Evolutionary conservation across 306 rosid genomes (phyloP).

Genomic region (Vigna mungo): DNA sequence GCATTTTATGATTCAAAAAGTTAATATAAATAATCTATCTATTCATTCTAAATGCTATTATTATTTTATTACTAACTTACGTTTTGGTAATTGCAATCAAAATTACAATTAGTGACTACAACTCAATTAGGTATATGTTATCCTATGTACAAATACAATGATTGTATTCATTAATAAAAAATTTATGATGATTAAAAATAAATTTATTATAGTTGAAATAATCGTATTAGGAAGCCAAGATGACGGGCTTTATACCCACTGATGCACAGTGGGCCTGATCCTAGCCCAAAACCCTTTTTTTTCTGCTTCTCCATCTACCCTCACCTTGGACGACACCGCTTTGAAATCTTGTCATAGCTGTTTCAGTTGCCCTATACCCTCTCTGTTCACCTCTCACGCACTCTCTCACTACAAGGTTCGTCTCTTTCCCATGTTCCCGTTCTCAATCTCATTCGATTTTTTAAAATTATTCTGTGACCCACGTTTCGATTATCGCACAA

Average conservation of each 20-base stretch:
- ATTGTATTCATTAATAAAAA: neutral
- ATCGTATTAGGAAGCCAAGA: neutral
- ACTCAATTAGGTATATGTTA: neutral
- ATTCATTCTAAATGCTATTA: too few species aligned
- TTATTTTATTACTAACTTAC: neutral
- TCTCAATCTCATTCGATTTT: neutral
- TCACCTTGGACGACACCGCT: neutral
- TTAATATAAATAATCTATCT: too few species aligned
- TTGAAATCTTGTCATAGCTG: neutral
- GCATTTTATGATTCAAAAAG: too few species aligned
- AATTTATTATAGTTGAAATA: neutral
- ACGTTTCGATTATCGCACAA: neutral
- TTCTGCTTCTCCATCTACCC: constrained; percentile 17
- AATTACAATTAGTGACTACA: neutral
- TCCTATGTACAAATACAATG: neutral
- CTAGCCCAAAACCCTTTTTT: neutral
- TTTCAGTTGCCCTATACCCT: neutral
- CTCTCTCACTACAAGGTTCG: constrained; percentile 1
- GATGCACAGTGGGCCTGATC: neutral
- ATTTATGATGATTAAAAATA: neutral
- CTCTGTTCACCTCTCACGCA: neutral
- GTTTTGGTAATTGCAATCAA: neutral
- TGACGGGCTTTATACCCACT: neutral
- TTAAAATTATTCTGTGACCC: neutral
- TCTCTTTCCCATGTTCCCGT: neutral